Evolutionary conservation across 1,284 basidiomycete species (phyloP), one percentile per base, ranked within the genome.

Genomic region (Melanopsichium pennsylvanicum): DNA sequence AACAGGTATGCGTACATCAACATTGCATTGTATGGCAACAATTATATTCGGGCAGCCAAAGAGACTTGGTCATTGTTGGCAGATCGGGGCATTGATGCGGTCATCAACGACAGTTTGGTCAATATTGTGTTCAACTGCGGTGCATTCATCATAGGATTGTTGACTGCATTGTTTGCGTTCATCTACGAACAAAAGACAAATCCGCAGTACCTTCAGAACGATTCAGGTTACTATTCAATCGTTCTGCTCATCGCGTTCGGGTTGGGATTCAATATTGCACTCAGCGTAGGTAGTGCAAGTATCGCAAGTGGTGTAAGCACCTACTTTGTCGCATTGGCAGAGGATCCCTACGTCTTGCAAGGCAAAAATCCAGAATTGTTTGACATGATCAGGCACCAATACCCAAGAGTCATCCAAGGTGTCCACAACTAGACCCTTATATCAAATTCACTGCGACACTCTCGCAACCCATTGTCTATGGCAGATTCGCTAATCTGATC

Each of bases 61-160:
- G 91, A 93, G 79, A 92, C 92, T 0, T 95, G 91, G 91, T 85
- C 86, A n/a, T 80, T 93, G 48, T 87, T 94, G 83, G 88, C 87
- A 74, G 89, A 93, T 75, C 63, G 66, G 54, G 92, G 88, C 22
- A 89, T 93, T 69, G 89, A 91, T 75, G 90, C 89, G 1, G 82
- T 95, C 15, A 85, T 93, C 75, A 93, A 94, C 78, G 92, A 94
- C 81, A 90, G 87, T 2, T 85, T 94, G 16, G 88, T 93, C 60
- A 87, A 88, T 72, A 92, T 77, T 35, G 76, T 81, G 44, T 83
- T 80, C 74, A 72, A 70, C 38, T 70, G 77, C 54, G 78, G 77
- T 12, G 88, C 87, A 4, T 93, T 92, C 81, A 84, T 85, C 43
- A 87, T 92, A 55, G 92, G 90, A 11, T 82, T 92, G 58, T 81